Conservation (phyloP, 2,329 filamentous ascomycete genomes). For the Dendrostoma leiphaemia region DNA sequence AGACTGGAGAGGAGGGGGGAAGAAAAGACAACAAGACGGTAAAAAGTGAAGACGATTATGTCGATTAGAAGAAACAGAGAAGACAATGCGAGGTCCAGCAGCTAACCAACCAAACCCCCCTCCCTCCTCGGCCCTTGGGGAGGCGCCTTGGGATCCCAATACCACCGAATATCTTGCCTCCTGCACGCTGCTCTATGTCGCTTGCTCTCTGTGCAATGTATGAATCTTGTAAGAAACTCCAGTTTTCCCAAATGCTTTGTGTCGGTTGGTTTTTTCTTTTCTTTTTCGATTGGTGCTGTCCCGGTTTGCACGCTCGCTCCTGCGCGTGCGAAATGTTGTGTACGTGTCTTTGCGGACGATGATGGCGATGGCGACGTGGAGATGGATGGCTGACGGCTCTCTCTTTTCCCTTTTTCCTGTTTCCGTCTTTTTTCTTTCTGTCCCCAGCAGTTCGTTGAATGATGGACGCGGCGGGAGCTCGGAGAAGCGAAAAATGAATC, state of each 20-base stretch:
- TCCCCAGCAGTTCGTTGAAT: too few species aligned
- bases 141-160: too few species aligned
- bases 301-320: background rate
- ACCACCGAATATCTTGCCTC: too few species aligned
- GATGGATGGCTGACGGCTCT: too few species aligned
- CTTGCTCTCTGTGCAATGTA: background rate
- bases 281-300: background rate
- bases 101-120: background rate
- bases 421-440: too few species aligned
- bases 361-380: too few species aligned
- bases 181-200: constrained; percentile 3
- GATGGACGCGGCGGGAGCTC: too few species aligned
- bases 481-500: too few species aligned
- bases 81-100: background rate
- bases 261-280: constrained; percentile 1
- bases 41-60: background rate
- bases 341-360: too few species aligned
- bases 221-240: background rate
- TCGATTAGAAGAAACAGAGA: constrained; percentile 1
- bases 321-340: too few species aligned
- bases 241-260: background rate
- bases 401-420: too few species aligned
- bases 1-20: background rate
- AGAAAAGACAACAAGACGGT: background rate
- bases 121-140: too few species aligned